phyloP scores from a whole-genome alignment of 176 grass and related monocot genomes.

The Juncus effusus region DNA sequence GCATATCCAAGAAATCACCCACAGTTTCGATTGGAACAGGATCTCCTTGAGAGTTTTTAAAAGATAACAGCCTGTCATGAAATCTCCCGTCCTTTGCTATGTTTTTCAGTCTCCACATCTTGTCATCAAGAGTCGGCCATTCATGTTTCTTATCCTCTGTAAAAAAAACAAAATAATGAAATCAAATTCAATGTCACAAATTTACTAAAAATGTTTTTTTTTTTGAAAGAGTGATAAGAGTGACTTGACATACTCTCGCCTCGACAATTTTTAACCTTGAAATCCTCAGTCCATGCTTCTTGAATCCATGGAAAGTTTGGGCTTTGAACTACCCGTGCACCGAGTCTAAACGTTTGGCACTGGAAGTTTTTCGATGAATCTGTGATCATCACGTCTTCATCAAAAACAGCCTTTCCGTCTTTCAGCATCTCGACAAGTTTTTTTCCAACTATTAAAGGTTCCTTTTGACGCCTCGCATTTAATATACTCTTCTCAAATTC shows the following conservation, averaged over 20 bases:
- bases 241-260: not conserved
- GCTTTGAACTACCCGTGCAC: not conserved
- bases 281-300: conserved; percentile 7
- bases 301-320: conserved; percentile 5
- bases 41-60: too few species aligned
- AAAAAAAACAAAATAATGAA: not conserved
- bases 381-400: conserved; percentile 4
- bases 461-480: not conserved
- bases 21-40: not conserved
- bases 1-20: not conserved
- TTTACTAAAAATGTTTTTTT: not conserved
- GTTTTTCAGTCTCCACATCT: conserved; percentile 6
- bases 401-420: conserved; percentile 2
- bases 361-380: not conserved
- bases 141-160: conserved; percentile 3
- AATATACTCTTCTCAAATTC: not conserved
- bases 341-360: not conserved
- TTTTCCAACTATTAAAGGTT: too few species aligned
- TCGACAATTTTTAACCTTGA: conserved; percentile 3
- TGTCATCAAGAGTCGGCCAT: not conserved
- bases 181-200: not conserved
- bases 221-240: not conserved
- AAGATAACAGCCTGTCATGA: not conserved
- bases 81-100: not conserved
- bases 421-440: not conserved